Evolutionary conservation across 495 filamentous ascomycete species (phyloP), one percentile per base, ranked within the genome.

Genomic region (Podospora sp.): DNA sequence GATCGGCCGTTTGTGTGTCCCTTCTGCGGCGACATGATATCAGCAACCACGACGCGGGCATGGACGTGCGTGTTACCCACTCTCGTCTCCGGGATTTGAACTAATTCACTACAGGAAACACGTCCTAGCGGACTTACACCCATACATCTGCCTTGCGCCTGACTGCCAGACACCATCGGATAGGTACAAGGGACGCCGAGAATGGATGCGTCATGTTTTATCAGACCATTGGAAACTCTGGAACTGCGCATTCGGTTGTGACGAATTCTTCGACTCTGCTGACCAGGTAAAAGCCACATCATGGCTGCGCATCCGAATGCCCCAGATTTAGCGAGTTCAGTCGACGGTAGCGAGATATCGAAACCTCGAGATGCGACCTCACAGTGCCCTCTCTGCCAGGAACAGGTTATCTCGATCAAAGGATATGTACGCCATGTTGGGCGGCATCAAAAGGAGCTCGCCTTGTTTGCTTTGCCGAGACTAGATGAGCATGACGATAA

Each of bases 1-100:
- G 21, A 65, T 0, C 65, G 72, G 2, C 76, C 74, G 6, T 78
- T 81, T 29, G 68, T 76, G 40, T 81, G 78, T 40, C 78, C 77
- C 0, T 78, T 73, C 35, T 80, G 78, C 55, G 78, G 69, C 20
- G 73, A 66, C 20, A 71, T 78, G 57, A 69, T 77, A 24, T 64
- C 29, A 0, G 71, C 76, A 0, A 69, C 68, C 7, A 72, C 68
- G 50, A 76, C 66, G 26, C 14, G 25, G 16, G 71, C 73, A 20
- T 81, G 79, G 79, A 78, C 68, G 76, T 79, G 65, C 56, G 73
- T 63, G 1, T 8, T 16, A 11, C 8, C 11, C 18, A 6, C 22
- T 7, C 2, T 7, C 24, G 12, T 22, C 11, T 12, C 25, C n/a
- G n/a, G n/a, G 11, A 21, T 0, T 5, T 5, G 4, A 26, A 29